A percentile compares a stretch with the other conserved stretches of the same genome.
phyloP scores from a whole-genome alignment of 768 basidiomycete species.

The Naganishia onofrii region DNA sequence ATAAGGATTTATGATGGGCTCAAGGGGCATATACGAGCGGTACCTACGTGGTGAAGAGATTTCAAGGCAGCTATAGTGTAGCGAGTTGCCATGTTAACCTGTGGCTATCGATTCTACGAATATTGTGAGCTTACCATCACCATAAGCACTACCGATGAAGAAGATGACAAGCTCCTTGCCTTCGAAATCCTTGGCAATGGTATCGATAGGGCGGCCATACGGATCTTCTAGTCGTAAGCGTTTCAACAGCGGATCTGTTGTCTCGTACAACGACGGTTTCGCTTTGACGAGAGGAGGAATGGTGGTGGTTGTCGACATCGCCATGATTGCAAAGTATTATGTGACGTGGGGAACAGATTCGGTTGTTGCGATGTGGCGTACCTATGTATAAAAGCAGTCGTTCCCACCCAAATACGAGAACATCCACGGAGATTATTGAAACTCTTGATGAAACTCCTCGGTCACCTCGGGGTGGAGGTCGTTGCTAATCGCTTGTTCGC shows the following conservation, averaged over 20 bases:
- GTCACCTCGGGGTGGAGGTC: conserved; percentile 11
- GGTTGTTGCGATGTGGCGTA: neutral
- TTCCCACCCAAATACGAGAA: neutral
- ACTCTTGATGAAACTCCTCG: neutral
- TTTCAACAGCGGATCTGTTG: conserved; percentile 29
- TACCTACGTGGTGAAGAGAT: conserved; percentile 31
- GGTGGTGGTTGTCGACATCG: neutral
- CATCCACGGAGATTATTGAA: neutral
- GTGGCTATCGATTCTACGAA: too few species aligned
- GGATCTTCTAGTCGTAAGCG: conserved; percentile 46
- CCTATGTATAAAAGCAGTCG: too few species aligned
- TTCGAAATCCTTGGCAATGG: conserved; percentile 40
- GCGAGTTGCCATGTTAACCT: neutral
- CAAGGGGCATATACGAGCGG: neutral
- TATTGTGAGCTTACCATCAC: conserved; percentile 28
- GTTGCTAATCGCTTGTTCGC: conserved; percentile 6
- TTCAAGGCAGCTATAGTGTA: conserved; percentile 31
- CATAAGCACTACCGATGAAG: conserved; percentile 46
- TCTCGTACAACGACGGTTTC: conserved; percentile 23
- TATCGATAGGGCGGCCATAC: conserved; percentile 39
- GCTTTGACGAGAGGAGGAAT: conserved; percentile 27
- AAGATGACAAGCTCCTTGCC: conserved; percentile 46
- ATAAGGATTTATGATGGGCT: neutral
- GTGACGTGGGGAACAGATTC: neutral
- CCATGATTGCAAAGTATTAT: neutral